Conservation (phyloP, 106 monocot species). For the Phalaenopsis aphrodite region DNA sequence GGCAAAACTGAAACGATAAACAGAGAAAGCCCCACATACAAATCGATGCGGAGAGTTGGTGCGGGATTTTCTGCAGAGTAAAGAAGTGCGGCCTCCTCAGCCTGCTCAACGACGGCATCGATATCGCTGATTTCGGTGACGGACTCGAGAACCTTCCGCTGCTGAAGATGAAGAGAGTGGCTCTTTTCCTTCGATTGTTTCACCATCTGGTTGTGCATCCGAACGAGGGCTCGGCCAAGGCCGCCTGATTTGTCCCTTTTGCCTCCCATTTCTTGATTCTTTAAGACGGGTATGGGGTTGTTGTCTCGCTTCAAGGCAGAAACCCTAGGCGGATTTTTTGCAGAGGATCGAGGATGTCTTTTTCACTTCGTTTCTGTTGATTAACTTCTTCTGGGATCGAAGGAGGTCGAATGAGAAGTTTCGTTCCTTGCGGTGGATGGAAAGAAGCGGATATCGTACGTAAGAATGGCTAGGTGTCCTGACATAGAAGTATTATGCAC, state of each 20-base stretch:
- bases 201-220: slow-evolving; percentile 74
- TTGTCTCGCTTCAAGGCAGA: neutral
- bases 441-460: too few species aligned
- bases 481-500: too few species aligned
- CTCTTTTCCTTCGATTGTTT: slow-evolving; percentile 61
- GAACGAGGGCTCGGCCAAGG: slow-evolving; percentile 67
- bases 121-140: slow-evolving; percentile 79
- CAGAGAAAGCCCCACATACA: slow-evolving; percentile 34
- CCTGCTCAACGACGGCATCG: slow-evolving; percentile 65
- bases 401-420: too few species aligned
- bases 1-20: too few species aligned
- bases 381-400: neutral
- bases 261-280: slow-evolving; percentile 30
- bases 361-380: neutral
- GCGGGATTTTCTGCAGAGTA: slow-evolving; percentile 11
- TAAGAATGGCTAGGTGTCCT: too few species aligned
- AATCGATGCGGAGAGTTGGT: slow-evolving; percentile 33
- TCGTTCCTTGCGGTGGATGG: too few species aligned
- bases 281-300: neutral
- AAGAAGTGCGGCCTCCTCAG: slow-evolving; percentile 35
- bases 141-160: slow-evolving; percentile 48
- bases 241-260: slow-evolving; percentile 49
- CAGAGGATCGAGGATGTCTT: neutral
- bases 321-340: neutral
- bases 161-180: slow-evolving; percentile 24